These are phyloP conservation scores for Serendipita sp. DNA, from an alignment of 768 basidiomycete genomes.

Conservation along the genomic window DNA sequence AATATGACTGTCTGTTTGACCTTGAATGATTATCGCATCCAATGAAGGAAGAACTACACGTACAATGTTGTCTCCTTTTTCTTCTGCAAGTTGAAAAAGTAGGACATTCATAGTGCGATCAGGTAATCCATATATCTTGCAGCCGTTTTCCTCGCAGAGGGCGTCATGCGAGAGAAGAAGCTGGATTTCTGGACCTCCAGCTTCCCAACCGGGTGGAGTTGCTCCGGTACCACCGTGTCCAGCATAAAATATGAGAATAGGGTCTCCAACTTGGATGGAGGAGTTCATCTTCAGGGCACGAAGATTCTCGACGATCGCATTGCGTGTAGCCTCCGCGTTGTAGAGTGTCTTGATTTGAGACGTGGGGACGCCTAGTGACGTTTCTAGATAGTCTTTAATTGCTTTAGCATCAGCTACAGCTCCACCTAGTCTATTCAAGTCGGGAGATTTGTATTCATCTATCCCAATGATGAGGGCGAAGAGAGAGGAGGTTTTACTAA, in stretches of 20 bases:
- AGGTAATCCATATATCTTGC: conserved; percentile 42
- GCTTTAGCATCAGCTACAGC: conserved; percentile 48
- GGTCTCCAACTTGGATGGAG: conserved; percentile 41
- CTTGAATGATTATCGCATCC: neutral
- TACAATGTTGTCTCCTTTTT: conserved; percentile 52
- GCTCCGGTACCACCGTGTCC: conserved; percentile 44
- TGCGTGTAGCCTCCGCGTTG: conserved; percentile 44
- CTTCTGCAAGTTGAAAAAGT: conserved; percentile 35
- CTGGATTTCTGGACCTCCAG: conserved; percentile 23
- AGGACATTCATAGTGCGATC: conserved; percentile 49
- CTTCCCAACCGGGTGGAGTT: conserved; percentile 34
- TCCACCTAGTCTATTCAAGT: conserved; percentile 39
- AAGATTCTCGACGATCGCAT: conserved; percentile 43
- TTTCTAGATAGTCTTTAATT: conserved; percentile 39
- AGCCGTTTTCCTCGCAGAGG: no score
- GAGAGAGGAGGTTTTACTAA: no score
- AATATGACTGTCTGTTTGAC: conserved; percentile 37
- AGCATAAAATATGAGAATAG: conserved; percentile 54
- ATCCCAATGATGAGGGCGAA: conserved; percentile 49
- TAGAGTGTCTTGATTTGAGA: conserved; percentile 41
- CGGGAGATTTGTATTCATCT: conserved; percentile 44
- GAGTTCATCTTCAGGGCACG: conserved; percentile 45
- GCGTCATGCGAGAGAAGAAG: conserved; percentile 10
- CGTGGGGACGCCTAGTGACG: conserved; percentile 41
- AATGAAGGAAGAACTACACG: conserved; percentile 10